Conservation (phyloP, 495 filamentous ascomycete genomes). For the Parachaetomium inaequale region DNA sequence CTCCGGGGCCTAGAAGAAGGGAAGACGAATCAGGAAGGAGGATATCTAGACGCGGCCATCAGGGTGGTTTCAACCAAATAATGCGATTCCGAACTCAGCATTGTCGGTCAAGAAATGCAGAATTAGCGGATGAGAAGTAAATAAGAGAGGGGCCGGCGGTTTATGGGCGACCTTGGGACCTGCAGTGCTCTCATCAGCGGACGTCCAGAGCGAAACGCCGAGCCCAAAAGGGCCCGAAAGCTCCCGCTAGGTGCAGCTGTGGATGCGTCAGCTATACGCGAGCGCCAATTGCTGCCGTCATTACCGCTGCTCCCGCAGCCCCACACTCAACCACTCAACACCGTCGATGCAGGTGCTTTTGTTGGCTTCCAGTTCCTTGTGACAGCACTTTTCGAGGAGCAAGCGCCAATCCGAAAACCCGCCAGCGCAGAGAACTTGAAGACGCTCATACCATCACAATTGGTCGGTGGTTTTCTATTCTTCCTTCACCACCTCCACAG, state of each 20-base stretch:
- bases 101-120: too few relatives aligned
- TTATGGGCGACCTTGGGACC: background rate
- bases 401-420: background rate
- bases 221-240: conserved; percentile 1
- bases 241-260: background rate
- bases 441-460: background rate
- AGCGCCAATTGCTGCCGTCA: conserved; percentile 14
- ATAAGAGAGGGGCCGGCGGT: background rate
- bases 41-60: background rate
- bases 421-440: background rate
- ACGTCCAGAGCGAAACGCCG: background rate
- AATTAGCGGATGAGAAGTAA: background rate
- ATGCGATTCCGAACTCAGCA: too few relatives aligned
- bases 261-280: background rate
- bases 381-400: conserved; percentile 1
- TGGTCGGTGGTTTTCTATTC: background rate
- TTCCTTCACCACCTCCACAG: background rate
- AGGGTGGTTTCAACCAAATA: background rate
- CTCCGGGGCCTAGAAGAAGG: background rate
- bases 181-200: background rate
- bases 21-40: background rate
- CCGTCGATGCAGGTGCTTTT: background rate
- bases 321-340: conserved; percentile 11
- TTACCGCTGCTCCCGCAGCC: conserved; percentile 5
- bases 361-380: background rate